These are phyloP conservation scores for Dictyostelium citrinum DNA, from an alignment of 78 protist genomes.

Conservation along the genomic window DNA sequence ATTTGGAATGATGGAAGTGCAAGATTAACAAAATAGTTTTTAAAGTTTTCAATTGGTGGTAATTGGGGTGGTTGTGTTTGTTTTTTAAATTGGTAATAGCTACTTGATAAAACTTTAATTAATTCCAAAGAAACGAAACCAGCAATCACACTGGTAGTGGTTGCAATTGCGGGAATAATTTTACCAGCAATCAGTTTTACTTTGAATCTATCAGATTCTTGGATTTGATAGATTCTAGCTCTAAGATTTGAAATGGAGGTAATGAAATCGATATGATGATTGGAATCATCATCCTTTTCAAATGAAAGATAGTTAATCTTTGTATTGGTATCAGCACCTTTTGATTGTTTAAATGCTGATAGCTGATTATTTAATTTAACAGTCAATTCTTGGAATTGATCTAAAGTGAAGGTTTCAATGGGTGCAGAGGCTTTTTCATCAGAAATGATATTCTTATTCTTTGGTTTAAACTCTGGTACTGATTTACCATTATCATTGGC, in stretches of 20 bases:
- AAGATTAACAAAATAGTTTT: conserved; percentile 95
- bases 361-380: background rate
- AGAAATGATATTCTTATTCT: conserved; percentile 32
- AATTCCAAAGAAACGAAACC: conserved; percentile 97
- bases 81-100: background rate
- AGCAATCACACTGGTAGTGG: conserved; percentile 98
- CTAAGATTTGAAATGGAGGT: conserved; percentile 94
- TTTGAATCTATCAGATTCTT: conserved; percentile 82
- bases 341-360: background rate
- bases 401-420: conserved; percentile 37
- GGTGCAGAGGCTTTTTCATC: conserved; percentile 70
- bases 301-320: conserved; percentile 16
- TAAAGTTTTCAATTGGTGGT: conserved; percentile 78
- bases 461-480: conserved; percentile 41
- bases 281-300: conserved; percentile 96
- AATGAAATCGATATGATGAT: conserved; percentile 97
- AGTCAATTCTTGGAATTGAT: conserved; percentile 41
- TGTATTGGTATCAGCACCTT: too few relatives aligned
- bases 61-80: background rate
- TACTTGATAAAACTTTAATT: conserved; percentile 80
- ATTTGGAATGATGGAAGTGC: conserved; percentile 94
- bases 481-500: background rate
- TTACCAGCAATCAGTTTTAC: conserved; percentile 95
- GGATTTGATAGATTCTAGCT: conserved; percentile 94
- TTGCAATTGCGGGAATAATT: conserved; percentile 99